phyloP scores from a whole-genome alignment of 805 yeast species.

The Millerago galiae region DNA sequence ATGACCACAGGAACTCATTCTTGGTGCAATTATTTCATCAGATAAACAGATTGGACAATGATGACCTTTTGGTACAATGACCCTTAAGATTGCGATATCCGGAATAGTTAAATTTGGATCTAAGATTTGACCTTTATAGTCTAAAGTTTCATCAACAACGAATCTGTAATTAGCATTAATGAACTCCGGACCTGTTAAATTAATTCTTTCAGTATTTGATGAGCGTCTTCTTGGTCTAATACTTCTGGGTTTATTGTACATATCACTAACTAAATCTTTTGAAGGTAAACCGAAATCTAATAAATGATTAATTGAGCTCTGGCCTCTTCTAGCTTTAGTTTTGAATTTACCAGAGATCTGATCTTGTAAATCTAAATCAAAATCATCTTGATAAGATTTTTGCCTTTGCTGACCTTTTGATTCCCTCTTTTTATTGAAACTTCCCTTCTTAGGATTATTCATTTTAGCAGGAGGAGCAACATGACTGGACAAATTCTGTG shows the following conservation, averaged over 20 bases:
- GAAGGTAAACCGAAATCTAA: conserved; percentile 50
- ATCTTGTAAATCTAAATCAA: conserved; percentile 29
- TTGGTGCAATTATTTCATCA: conserved; percentile 81
- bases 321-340: conserved; percentile 34
- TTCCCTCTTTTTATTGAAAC: conserved; percentile 8
- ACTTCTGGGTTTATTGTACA: conserved; percentile 8
- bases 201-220: conserved; percentile 30
- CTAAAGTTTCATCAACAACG: conserved; percentile 60
- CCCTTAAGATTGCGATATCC: conserved; percentile 55
- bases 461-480: conserved; percentile 13
- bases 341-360: conserved; percentile 28
- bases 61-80: conserved; percentile 67
- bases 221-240: conserved; percentile 24
- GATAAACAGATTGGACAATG: conserved; percentile 90
- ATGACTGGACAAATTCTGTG: conserved; percentile 16
- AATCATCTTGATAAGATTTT: conserved; percentile 14
- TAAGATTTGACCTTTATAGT: conserved; percentile 48
- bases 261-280: conserved; percentile 20
- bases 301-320: conserved; percentile 56
- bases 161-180: conserved; percentile 83
- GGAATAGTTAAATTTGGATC: conserved; percentile 77
- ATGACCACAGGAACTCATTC: conserved; percentile 96
- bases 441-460: not conserved
- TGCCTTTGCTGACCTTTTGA: conserved; percentile 3
- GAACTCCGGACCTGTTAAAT: conserved; percentile 56